These are phyloP conservation scores for Fusarium sp. DNA, from an alignment of 2,329 filamentous ascomycete genomes.

Conservation along the genomic window DNA sequence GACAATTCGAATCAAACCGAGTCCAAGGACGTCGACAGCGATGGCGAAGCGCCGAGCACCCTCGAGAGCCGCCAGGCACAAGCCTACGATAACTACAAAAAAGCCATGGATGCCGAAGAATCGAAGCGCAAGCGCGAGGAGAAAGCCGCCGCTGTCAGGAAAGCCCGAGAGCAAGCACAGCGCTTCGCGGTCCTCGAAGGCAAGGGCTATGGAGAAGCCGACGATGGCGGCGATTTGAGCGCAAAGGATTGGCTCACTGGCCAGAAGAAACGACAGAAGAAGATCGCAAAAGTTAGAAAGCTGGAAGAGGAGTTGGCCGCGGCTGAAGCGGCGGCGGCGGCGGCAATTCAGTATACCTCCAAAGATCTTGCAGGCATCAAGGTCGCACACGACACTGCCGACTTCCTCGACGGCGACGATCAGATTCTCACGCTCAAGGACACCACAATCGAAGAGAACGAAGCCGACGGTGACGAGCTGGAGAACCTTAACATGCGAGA, in stretches of 20 bases:
- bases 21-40: conserved; percentile 73
- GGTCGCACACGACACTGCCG: conserved; percentile 87
- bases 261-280: conserved; percentile 94
- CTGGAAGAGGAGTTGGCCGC: conserved; percentile 84
- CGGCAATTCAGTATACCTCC: conserved; percentile 81
- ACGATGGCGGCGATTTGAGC: conserved; percentile 77
- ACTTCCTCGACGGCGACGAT: conserved; percentile 87
- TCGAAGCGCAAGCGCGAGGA: conserved; percentile 86
- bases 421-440: conserved; percentile 97
- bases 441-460: conserved; percentile 85
- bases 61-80: conserved; percentile 85
- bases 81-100: conserved; percentile 81
- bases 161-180: conserved; percentile 87
- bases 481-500: conserved; percentile 83
- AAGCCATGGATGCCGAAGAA: conserved; percentile 77
- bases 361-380: conserved; percentile 92
- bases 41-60: conserved; percentile 81
- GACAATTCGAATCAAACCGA: conserved; percentile 54
- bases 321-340: conserved; percentile 76
- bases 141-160: conserved; percentile 86
- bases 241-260: conserved; percentile 89
- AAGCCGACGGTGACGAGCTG: conserved; percentile 91
- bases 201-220: conserved; percentile 84
- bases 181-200: conserved; percentile 84
- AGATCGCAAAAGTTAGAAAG: conserved; percentile 84